Conservation (phyloP, 176 grass and related monocot genomes). For the Thalia dealbata region DNA sequence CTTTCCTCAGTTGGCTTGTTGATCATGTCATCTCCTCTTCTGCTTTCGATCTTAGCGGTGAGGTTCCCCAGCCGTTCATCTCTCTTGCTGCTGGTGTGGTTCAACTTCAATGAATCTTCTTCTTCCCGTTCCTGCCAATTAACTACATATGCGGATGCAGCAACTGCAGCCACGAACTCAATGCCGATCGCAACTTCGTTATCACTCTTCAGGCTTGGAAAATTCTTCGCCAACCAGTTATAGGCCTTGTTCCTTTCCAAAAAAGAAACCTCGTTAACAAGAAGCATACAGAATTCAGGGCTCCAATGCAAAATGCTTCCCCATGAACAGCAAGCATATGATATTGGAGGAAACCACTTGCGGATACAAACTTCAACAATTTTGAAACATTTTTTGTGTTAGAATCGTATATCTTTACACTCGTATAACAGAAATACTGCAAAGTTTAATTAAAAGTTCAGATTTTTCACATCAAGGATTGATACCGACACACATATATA, state of each 20-base stretch:
- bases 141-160: constrained; percentile 58
- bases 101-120: constrained; percentile 31
- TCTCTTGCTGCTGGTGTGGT: too few species aligned
- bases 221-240: constrained; percentile 17
- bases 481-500: too few species aligned
- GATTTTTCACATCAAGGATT: too few species aligned
- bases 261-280: neutral
- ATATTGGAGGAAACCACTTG: too few species aligned
- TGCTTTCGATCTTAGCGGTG: neutral
- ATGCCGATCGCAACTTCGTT: constrained; percentile 20
- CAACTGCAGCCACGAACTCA: constrained; percentile 42
- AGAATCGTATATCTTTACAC: too few species aligned
- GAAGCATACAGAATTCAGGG: neutral
- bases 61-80: neutral
- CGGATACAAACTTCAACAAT: too few species aligned
- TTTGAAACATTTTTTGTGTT: too few species aligned
- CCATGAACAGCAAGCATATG: too few species aligned
- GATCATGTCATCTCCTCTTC: constrained; percentile 33
- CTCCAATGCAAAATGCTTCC: neutral
- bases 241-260: neutral
- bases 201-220: constrained; percentile 32
- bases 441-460: too few species aligned
- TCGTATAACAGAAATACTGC: too few species aligned
- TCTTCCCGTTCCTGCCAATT: constrained; percentile 29
- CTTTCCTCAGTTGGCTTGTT: constrained; percentile 40